Base-by-base conservation (phyloP, 163 green algal species). In the Chloromonas sp. region DNA sequence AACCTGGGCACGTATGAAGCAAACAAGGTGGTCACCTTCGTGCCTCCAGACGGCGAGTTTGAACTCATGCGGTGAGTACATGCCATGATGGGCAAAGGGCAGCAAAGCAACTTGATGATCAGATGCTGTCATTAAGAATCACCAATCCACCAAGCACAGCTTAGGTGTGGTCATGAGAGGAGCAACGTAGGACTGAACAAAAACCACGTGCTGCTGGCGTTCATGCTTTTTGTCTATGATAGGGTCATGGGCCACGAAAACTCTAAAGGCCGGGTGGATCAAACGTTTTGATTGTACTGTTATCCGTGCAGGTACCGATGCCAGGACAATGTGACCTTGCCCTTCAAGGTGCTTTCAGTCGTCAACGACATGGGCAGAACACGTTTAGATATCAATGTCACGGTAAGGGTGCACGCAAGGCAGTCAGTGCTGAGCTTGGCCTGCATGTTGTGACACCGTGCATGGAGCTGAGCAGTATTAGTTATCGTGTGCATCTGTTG, bases 21-120 rank as follows among this genome's bases (percentile, higher is more conserved):
- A 0, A 92, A 98, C 83, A 96, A 97, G 87, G 95, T 97, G 80
- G 94, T 98, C 80, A 97, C 92, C 58, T 99, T 99, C 90, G 93
- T 98, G 70, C 96, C 97, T 2, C 96, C 97, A 2, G 97, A 99
- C 78, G 97, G 97, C 36, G 96, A 99, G 87, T 99, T 99, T 91
- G 96, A 99, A 87, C 94, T 99, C 78, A 98, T 99, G 94, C 93
- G 94, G 91, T 98, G 95, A 87, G 36, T 36, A 36, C 36, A 36
- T 36, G 36, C 36, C 36, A 36, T 36, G 36, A 86, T 2, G 3
- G 0, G 61, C 36, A 70, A 87, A 13, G 70, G 14, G 60, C 70
- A 11, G 66, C n/a, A 82, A 82, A 13, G 8, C 13, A 61, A 13
- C 3, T 8, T 13, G 36, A 36, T 36, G 36, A 36, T 36, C 36